These are phyloP conservation scores for Calonectria montana DNA, from an alignment of 2,329 filamentous ascomycete genomes.

Conservation along the genomic window DNA sequence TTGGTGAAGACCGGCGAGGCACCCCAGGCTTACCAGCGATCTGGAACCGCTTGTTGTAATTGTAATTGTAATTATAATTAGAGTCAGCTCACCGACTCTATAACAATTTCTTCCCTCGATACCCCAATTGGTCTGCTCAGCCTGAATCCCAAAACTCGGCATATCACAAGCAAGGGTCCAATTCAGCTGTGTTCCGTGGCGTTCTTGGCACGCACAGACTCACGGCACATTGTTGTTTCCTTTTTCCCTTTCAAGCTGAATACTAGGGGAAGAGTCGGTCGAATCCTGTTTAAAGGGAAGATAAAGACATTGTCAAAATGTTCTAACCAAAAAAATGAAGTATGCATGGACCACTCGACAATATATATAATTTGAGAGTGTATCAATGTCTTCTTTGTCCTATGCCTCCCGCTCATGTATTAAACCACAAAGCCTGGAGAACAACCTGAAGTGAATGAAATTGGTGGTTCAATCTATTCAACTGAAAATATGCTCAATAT, in stretches of 20 bases:
- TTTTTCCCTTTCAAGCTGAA: not conserved
- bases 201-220: not conserved
- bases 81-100: not conserved
- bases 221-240: not conserved
- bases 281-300: not conserved
- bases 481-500: too few relatives aligned
- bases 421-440: too few relatives aligned
- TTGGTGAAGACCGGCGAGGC: not conserved
- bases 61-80: not conserved
- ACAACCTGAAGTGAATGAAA: too few relatives aligned
- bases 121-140: not conserved
- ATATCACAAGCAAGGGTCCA: not conserved
- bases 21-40: not conserved
- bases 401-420: too few relatives aligned
- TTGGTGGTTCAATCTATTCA: too few relatives aligned
- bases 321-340: too few relatives aligned
- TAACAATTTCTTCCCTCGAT: not conserved
- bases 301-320: too few relatives aligned
- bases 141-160: not conserved
- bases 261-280: not conserved
- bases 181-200: not conserved
- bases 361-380: too few relatives aligned
- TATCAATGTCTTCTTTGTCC: too few relatives aligned
- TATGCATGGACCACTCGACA: too few relatives aligned
- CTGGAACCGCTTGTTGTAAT: too few relatives aligned